A percentile compares a stretch with the other conserved stretches of the same genome.
Conservation (phyloP, 164 flowering plant species). For the Chloranthus sessilifolius region DNA sequence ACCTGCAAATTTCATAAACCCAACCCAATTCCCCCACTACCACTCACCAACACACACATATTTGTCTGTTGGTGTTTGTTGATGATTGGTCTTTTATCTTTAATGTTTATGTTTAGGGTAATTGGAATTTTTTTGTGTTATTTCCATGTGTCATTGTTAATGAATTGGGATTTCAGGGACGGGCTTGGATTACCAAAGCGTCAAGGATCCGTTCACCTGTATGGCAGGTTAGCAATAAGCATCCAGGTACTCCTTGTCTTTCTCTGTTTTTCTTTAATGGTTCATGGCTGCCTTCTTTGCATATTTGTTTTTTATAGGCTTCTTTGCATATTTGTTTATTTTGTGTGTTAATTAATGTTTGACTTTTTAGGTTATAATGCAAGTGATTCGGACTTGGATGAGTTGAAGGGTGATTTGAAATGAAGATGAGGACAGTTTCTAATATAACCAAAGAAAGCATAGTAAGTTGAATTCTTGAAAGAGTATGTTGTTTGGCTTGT, state of each 20-base stretch:
- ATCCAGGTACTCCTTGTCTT: constrained; percentile 39
- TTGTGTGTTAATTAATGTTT: constrained; percentile 6
- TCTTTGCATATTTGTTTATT: neutral
- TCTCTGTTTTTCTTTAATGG: neutral
- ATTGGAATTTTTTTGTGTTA: no score
- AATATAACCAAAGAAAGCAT: neutral
- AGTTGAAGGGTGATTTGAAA: constrained; percentile 25
- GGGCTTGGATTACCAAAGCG: constrained; percentile 72
- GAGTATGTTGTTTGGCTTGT: no score
- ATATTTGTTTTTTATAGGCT: constrained; percentile 2
- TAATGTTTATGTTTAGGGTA: no score
- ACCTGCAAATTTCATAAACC: no score
- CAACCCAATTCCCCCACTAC: no score
- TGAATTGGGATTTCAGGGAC: constrained; percentile 49
- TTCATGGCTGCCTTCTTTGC: no score
- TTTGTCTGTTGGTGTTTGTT: no score
- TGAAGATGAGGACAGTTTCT: constrained; percentile 1
- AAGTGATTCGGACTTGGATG: constrained; percentile 77
- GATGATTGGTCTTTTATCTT: no score
- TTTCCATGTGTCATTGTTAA: no score
- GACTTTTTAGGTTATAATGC: constrained; percentile 81
- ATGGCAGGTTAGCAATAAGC: constrained; percentile 76
- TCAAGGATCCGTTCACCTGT: constrained; percentile 61
- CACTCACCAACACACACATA: no score
- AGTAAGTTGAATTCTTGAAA: constrained; percentile 25